A percentile compares a stretch with the other conserved stretches of the same genome.
These are phyloP conservation scores for Clavispora santaluciae DNA, from an alignment of 805 yeast species.

Conservation along the genomic window DNA sequence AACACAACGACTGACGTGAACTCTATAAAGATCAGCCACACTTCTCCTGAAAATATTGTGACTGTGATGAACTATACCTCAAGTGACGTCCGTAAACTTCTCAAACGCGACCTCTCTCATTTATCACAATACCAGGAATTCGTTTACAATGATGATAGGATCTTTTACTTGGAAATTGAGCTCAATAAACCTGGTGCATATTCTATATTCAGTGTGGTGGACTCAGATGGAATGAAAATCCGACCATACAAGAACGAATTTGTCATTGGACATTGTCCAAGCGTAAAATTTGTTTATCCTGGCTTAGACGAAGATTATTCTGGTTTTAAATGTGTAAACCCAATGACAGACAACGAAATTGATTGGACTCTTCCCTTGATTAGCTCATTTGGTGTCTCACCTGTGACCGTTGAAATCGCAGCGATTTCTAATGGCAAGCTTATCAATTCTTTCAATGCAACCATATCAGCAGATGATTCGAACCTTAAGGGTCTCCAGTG, in stretches of 20 bases:
- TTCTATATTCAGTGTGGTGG: conserved; percentile 61
- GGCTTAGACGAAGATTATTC: conserved; percentile 16
- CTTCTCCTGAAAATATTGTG: conserved; percentile 49
- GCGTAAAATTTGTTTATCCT: conserved; percentile 48
- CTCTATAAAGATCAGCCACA: conserved; percentile 57
- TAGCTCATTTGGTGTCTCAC: conserved; percentile 70
- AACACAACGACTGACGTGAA: conserved; percentile 76
- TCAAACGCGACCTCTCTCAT: conserved; percentile 28
- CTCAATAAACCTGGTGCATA: conserved; percentile 72
- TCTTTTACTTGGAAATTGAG: conserved; percentile 63
- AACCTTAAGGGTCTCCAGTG: conserved; percentile 25
- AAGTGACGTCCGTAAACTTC: conserved; percentile 45
- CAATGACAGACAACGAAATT: conserved; percentile 35
- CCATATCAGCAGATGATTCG: conserved; percentile 13
- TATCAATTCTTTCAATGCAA: conserved; percentile 20
- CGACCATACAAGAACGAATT: conserved; percentile 59
- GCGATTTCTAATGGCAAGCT: conserved; percentile 23
- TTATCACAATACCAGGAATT: conserved; percentile 21
- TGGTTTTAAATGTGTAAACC: conserved; percentile 51
- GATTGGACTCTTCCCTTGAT: conserved; percentile 41
- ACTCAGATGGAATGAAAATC: conserved; percentile 55
- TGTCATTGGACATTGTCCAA: conserved; percentile 73
- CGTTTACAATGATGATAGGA: conserved; percentile 29
- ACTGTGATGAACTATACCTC: conserved; percentile 50
- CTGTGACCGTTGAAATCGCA: conserved; percentile 34